Base-by-base conservation (phyloP, 2,329 filamentous ascomycete genomes). In the Ophiostoma sp. region DNA sequence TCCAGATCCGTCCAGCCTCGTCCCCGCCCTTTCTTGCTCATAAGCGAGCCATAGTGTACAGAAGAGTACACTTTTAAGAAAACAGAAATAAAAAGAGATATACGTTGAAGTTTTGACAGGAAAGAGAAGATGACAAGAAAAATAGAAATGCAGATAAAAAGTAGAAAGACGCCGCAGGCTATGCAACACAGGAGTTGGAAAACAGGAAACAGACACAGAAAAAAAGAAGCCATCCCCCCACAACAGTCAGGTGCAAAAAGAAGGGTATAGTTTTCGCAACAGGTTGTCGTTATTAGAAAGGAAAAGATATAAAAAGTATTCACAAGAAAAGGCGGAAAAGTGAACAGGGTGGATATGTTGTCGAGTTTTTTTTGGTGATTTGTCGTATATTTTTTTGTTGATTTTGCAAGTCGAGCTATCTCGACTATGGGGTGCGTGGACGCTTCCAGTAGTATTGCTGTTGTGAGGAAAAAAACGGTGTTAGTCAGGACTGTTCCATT, bases 371-470 rank as follows among this genome's bases (percentile, higher is more conserved):
- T 22, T 42, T 31, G 31, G 0, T 61, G 33, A 52, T n/a, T 39
- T 69, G 55, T 68, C 45, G 45, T 57, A 12, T 36, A 19, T 71
- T 59, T 55, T 25, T 1, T 50, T 39, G 31, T 25, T n/a, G 15
- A 55, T 25, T 55, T 55, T 25, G 2, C 6, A 15, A 42, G 42
- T 48, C 15, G 42, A 48, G 42, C 17, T 2, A 9, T 39, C 31
- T 36, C n/a, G 36, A 50, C 52, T 50, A 73, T 39, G 72, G 72
- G 2, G 72, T 73, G 31, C 61, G 61, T 25, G 72, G 72, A 22
- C 69, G 69, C 72, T 73, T 73, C 72, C 72, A 73, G 69, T 73
- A 73, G 61, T 73, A 73, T 73, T 73, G 72, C 72, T 66, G 61
- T 45, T 61, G 15, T 70, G 71, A 19, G 42, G 19, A 7, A n/a